phyloP scores from a whole-genome alignment of 352 stramenopile genomes.

The Pythium plurisporium region DNA sequence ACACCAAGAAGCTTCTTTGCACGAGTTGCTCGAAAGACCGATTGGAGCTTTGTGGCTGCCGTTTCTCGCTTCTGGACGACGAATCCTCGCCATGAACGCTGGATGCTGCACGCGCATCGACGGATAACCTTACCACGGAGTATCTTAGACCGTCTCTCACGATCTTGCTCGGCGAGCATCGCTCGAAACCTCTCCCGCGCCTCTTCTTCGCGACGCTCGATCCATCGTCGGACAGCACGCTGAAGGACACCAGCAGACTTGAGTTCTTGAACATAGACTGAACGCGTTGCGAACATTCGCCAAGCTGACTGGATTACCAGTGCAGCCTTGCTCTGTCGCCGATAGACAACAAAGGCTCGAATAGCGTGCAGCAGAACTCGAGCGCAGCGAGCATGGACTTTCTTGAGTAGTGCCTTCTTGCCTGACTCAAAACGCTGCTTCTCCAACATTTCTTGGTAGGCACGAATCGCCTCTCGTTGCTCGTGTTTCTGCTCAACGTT shows the following conservation, averaged over 20 bases:
- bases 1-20: slow-evolving; percentile 26
- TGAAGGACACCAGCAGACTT: neutral
- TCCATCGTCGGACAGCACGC: slow-evolving; percentile 12
- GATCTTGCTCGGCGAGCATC: slow-evolving; percentile 21
- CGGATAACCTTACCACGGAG: slow-evolving; percentile 18
- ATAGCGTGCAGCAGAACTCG: neutral
- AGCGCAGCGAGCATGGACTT: slow-evolving; percentile 12
- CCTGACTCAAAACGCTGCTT: slow-evolving; percentile 14
- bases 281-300: neutral
- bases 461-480: slow-evolving; percentile 7
- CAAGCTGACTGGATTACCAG: slow-evolving; percentile 3
- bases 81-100: slow-evolving; percentile 27
- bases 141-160: slow-evolving; percentile 6
- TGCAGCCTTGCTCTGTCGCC: neutral
- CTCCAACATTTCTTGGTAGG: slow-evolving; percentile 23
- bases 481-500: slow-evolving; percentile 16
- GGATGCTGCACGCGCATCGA: slow-evolving; percentile 26
- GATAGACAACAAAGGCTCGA: neutral
- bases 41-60: slow-evolving; percentile 34
- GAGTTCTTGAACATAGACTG: neutral
- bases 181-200: slow-evolving; percentile 12
- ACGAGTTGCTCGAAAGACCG: slow-evolving; percentile 10
- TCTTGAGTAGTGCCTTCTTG: slow-evolving; percentile 12
- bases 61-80: neutral
- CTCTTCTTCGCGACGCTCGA: slow-evolving; percentile 4